Conservation (phyloP, 169 alveolate species). For the Plasmodium vivax region DNA sequence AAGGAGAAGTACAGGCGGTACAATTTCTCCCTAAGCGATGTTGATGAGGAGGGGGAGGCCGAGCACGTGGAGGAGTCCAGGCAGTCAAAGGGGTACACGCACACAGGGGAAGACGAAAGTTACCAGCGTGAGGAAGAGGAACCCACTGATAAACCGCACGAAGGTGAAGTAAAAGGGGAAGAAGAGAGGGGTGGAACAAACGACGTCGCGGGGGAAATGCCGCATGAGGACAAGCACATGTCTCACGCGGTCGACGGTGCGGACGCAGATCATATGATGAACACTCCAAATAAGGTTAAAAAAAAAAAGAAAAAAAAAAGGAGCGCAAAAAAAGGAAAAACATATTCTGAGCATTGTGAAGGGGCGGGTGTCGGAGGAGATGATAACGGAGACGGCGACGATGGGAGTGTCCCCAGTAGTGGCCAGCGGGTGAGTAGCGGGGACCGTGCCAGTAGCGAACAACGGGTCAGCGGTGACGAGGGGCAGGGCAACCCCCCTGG, state of each 20-base stretch:
- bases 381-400: neutral
- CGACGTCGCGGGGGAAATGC: neutral
- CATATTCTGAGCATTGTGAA: neutral
- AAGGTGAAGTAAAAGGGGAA: neutral
- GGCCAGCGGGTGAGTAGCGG: neutral
- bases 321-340: neutral
- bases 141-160: neutral
- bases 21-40: neutral
- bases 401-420: neutral
- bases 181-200: neutral
- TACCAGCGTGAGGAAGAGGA: neutral
- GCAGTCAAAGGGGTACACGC: neutral
- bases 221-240: neutral
- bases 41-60: conserved; percentile 8
- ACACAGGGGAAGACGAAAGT: neutral
- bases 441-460: neutral
- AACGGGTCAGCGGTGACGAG: neutral
- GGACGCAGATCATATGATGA: neutral
- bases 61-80: neutral
- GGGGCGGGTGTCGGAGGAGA: neutral
- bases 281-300: neutral
- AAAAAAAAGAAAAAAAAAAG: neutral
- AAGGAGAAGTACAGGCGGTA: conserved; percentile 23
- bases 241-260: neutral
- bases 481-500: neutral